phyloP scores from a whole-genome alignment of 768 basidiomycete genomes.

The Mrakia blollopis region DNA sequence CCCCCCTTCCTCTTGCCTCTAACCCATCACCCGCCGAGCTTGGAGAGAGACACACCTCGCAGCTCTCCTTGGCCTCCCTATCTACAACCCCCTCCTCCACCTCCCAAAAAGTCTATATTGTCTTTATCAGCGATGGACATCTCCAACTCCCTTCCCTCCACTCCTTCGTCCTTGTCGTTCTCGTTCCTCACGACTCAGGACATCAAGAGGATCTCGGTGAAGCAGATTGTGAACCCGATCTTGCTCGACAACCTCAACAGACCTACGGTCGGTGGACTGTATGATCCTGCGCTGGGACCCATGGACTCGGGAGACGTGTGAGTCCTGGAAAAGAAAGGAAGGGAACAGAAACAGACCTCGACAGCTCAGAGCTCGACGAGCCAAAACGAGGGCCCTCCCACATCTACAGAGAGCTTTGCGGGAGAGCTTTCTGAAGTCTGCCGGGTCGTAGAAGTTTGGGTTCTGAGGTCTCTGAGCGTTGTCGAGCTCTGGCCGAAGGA shows the following conservation, averaged over 20 bases:
- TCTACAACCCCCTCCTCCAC: background rate
- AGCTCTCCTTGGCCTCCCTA: background rate
- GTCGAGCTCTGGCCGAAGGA: background rate
- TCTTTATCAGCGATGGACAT: slow-evolving; percentile 62
- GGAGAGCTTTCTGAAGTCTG: background rate
- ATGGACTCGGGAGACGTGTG: slow-evolving; percentile 84
- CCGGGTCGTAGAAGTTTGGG: background rate
- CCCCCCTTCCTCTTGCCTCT: background rate
- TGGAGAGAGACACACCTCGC: background rate
- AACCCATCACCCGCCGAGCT: slow-evolving; percentile 6
- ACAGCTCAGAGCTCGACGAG: background rate
- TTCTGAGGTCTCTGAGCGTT: too few relatives aligned
- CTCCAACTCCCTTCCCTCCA: slow-evolving; percentile 77
- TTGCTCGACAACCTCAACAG: slow-evolving; percentile 89
- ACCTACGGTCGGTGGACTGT: slow-evolving; percentile 86
- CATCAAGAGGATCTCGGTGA: slow-evolving; percentile 89
- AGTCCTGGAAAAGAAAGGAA: slow-evolving; percentile 43
- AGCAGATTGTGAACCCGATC: slow-evolving; percentile 88
- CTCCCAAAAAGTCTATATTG: background rate
- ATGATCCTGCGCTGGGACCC: slow-evolving; percentile 92
- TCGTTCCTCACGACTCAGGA: slow-evolving; percentile 85
- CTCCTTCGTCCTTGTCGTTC: slow-evolving; percentile 79
- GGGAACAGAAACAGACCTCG: background rate
- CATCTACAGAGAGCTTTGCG: background rate
- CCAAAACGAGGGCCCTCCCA: background rate